Evolutionary conservation across 805 yeast genomes (phyloP), one percentile per base, ranked within the genome.

Genomic region (Metschnikowia sp.): DNA sequence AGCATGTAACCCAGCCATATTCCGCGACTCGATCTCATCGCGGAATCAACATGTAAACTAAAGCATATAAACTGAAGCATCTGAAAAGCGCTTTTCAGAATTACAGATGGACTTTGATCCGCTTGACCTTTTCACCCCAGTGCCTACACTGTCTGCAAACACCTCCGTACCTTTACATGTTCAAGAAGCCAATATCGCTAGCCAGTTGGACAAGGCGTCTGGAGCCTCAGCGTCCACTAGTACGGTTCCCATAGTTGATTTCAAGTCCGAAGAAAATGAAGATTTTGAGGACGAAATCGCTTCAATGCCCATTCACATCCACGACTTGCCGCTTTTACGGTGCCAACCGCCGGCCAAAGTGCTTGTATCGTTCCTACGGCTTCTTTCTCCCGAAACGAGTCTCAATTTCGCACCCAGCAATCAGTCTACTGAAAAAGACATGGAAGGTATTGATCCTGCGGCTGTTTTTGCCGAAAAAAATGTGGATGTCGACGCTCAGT

Each of bases 281-380:
- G 13, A 10, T 30, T 36, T 30, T 18, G 48, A 47, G 12, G 44
- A 33, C 11, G 60, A 49, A 12, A 57, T 51, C 11, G 65, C 53
- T 5, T 60, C 59, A 36, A 49, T 62, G 49, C 75, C 76, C 0
- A 53, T 83, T 1, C 84, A 82, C 48, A 57, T 76, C 0, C 66
- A 83, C 5, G 92, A 86, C 57, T 63, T 86, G 2, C 92, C 94
- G 0, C 56, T 63, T 3, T 52, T 78, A n/a, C 64, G 66, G 6
- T 56, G 54, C 10, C 59, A 63, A 15, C 84, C 88, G 0, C 79
- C 87, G 1, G 60, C 61, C 7, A 58, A 51, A 1, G 81, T 78
- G 0, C 55, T 85, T 0, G 13, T 66, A 2, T 62, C 75, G 2
- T 56, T 83, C 1, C 61, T 86, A 3, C 62, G 68, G 38, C 64